phyloP scores from a whole-genome alignment of 495 filamentous ascomycete species.

The Aspergillus ellipticus region DNA sequence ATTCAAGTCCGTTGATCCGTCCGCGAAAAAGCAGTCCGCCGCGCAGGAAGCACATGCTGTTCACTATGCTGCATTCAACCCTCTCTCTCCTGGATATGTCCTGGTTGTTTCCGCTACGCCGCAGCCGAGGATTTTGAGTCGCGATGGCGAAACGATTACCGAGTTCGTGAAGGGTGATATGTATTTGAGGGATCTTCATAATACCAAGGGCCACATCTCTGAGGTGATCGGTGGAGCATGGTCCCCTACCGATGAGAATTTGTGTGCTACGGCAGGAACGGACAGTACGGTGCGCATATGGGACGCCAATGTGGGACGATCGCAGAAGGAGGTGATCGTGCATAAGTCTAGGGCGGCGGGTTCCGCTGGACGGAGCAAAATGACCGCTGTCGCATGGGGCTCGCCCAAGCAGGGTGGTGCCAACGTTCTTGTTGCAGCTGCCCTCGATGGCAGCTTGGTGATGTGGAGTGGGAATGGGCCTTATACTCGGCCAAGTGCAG shows the following conservation, averaged over 20 bases:
- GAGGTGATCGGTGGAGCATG: slow-evolving; percentile 84
- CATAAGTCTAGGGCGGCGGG: slow-evolving; percentile 86
- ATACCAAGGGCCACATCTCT: slow-evolving; percentile 93
- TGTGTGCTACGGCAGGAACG: slow-evolving; percentile 84
- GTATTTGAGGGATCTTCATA: slow-evolving; percentile 94
- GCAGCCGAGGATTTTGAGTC: slow-evolving; percentile 82
- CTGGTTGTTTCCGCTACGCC: slow-evolving; percentile 82
- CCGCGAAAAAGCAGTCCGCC: slow-evolving; percentile 65
- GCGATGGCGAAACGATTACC: slow-evolving; percentile 78
- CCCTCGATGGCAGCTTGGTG: slow-evolving; percentile 83
- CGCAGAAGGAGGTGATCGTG: slow-evolving; percentile 89
- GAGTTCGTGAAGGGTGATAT: slow-evolving; percentile 97
- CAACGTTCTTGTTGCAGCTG: slow-evolving; percentile 79
- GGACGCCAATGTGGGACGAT: slow-evolving; percentile 84
- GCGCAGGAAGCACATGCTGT: slow-evolving; percentile 81
- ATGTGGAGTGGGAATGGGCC: slow-evolving; percentile 91
- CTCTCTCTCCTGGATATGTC: slow-evolving; percentile 71
- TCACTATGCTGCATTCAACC: slow-evolving; percentile 82
- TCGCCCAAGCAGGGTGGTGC: slow-evolving; percentile 67
- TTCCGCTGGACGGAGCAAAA: slow-evolving; percentile 83
- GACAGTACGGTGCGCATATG: slow-evolving; percentile 95
- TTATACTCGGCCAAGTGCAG: slow-evolving; percentile 77
- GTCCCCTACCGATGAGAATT: slow-evolving; percentile 77
- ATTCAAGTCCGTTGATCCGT: slow-evolving; percentile 90
- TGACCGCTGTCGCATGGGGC: slow-evolving; percentile 93